Base-by-base conservation (phyloP, 305 asterid species). In the Stenogyne calaminthoides region DNA sequence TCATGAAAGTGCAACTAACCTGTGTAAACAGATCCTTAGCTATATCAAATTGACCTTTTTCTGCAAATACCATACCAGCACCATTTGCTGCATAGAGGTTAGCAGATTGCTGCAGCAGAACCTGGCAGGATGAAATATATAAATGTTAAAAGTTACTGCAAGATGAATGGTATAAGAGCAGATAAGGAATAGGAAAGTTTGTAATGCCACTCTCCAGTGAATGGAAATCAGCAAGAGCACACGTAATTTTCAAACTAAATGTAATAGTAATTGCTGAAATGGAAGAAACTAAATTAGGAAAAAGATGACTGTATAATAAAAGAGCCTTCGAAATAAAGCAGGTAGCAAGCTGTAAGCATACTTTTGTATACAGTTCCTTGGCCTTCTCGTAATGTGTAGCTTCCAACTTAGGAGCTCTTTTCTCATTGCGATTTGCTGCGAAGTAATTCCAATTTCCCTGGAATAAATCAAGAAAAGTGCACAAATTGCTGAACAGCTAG, bases 81-180 rank as follows among this genome's bases (percentile, higher is more conserved):
- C 99, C 99, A 84, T 95, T 95, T 51, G 99, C 99, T 78, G 99
- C 99, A 87, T 92, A 95, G 59, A 95, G 92, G 82, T 90, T 95
- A 80, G 92, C 88, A 75, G 91, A 79, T 79, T 89, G 98, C 85
- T 84, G 91, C 67, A 85, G 80, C 81, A 95, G 91, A 84, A 92
- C 97, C 99, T 95, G 85, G 80, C 68, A 56, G 75, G 70, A 83
- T 73, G 55, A 75, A 71, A 80, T 80, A 60, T 69, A 75, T 60
- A 51, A 63, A 66, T 63, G 56, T 66, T 75, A 77, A 6, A 75
- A 25, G 55, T 62, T 66, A 64, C 67, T 37, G 81, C 1, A 63
- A 64, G 44, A 65, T 42, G 40, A 44, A 62, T 52, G 22, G 42
- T 68, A 76, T 20, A 55, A 47, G 54, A 25, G n/a, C 46, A 66